Percentiles rank a stretch among this genome's conserved stretches.
phyloP scores from a whole-genome alignment of 129 eudicot genomes.

The Helianthus annuus region DNA sequence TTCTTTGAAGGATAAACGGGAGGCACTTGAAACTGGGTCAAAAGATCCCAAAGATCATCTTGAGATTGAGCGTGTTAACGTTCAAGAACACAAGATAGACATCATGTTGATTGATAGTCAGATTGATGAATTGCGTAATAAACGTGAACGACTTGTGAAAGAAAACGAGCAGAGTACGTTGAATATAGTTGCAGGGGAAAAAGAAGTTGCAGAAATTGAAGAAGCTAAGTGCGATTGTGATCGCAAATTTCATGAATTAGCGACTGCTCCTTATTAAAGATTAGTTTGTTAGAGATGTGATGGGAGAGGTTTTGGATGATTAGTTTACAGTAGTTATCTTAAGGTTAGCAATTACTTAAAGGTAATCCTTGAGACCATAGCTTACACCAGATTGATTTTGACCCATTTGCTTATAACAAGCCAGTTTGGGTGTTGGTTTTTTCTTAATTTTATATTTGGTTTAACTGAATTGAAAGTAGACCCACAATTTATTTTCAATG shows the following conservation, averaged over 20 bases:
- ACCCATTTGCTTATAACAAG: background rate
- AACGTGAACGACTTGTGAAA: constrained; percentile 23
- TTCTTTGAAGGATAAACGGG: constrained; percentile 38
- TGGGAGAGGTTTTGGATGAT: background rate
- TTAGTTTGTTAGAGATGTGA: background rate
- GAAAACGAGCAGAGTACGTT: constrained; percentile 33
- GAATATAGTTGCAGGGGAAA: constrained; percentile 37
- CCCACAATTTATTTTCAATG: too few species aligned
- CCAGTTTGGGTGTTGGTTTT: too few species aligned
- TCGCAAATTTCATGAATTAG: constrained; percentile 44
- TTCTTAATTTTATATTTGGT: too few species aligned
- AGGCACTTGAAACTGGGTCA: constrained; percentile 15
- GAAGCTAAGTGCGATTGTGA: constrained; percentile 19
- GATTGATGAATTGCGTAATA: constrained; percentile 42
- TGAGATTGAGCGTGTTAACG: constrained; percentile 10
- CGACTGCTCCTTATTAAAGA: constrained; percentile 31
- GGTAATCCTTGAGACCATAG: background rate
- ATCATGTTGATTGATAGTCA: constrained; percentile 41
- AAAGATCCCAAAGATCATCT: constrained; percentile 25
- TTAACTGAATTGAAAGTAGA: too few species aligned
- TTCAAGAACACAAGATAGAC: constrained; percentile 30
- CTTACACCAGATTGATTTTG: background rate
- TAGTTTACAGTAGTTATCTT: background rate
- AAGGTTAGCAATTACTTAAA: background rate
- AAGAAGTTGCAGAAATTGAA: constrained; percentile 17